Base-by-base conservation (phyloP, 2,329 filamentous ascomycete species). In the Tetracladium maxilliforme region DNA sequence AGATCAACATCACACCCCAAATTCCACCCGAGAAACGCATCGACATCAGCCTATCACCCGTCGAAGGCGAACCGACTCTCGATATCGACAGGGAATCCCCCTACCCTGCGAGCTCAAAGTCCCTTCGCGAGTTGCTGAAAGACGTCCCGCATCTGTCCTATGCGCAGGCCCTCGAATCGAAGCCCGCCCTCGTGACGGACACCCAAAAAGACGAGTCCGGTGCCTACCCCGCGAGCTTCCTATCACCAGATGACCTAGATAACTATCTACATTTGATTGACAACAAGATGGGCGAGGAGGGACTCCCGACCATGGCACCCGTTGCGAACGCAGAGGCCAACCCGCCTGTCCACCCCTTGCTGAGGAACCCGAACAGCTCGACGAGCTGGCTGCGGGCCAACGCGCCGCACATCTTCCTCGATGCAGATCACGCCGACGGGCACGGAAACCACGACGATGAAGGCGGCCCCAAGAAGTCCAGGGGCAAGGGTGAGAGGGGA, bases 331-430 rank as follows among this genome's bases (percentile, higher is more conserved):
- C 37, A 41, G 49, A 41, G 40, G 30, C 29, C 44, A 21, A 56
- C 50, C 39, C 51, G 41, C 36, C 48, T 45, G 33, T 38, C 43
- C 29, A 53, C 48, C 20, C 44, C 58, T 29, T 33, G 43, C 33
- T 83, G 14, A 68, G 68, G 25, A 95, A 95, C 46, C 84, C 86
- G 0, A 80, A 83, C 21, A 92, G 81, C 30, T 86, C 93, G 4
- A 92, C 92, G 55, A 94, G 92, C 49, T 98, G 90, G 90, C 67
- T 98, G 9, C 70, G 82, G 33, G 74, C 82, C 44, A 66, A 93
- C 49, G 75, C 82, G 30, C 80, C 84, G 4, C 75, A 87, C 47
- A 74, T 84, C 24, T 86, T 92, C 54, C 55, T 92, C 12, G 78
- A 92, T 46, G 80, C 84, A 40, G 69, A 72, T 28, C 71, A 9